These are phyloP conservation scores for Hypomontagnella submonticulosa DNA, from an alignment of 495 filamentous ascomycete genomes.

Conservation along the genomic window DNA sequence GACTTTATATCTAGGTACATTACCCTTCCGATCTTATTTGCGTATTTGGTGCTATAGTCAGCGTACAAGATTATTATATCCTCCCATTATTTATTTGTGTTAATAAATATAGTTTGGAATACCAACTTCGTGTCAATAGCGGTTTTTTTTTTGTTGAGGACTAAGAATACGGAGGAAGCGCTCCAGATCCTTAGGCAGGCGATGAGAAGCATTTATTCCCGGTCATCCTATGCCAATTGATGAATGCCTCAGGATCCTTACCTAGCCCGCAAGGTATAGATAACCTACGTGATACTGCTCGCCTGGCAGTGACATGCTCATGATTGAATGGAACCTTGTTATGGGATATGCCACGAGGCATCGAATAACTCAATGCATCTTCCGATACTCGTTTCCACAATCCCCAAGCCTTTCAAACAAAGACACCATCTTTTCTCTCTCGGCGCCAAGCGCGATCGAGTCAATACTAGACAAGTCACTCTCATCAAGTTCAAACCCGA, in stretches of 20 bases:
- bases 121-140: conserved; percentile 3
- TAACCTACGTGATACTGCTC: too few species aligned
- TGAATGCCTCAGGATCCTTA: too few species aligned
- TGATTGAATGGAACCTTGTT: background rate
- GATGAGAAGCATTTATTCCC: too few species aligned
- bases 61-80: conserved; percentile 28
- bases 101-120: conserved; percentile 28
- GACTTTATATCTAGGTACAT: conserved; percentile 15
- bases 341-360: background rate
- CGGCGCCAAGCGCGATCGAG: conserved; percentile 29
- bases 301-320: too few species aligned
- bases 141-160: background rate
- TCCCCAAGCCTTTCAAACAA: conserved; percentile 56
- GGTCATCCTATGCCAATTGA: too few species aligned
- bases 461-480: conserved; percentile 37
- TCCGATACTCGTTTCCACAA: conserved; percentile 57
- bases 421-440: conserved; percentile 29
- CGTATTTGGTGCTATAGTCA: conserved; percentile 6
- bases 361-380: conserved; percentile 34
- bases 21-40: conserved; percentile 7
- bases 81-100: conserved; percentile 23
- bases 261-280: too few species aligned
- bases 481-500: conserved; percentile 48
- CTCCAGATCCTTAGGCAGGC: too few species aligned
- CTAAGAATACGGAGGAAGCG: too few species aligned